phyloP scores from a whole-genome alignment of 306 rosid species.

The Albizia julibrissin region DNA sequence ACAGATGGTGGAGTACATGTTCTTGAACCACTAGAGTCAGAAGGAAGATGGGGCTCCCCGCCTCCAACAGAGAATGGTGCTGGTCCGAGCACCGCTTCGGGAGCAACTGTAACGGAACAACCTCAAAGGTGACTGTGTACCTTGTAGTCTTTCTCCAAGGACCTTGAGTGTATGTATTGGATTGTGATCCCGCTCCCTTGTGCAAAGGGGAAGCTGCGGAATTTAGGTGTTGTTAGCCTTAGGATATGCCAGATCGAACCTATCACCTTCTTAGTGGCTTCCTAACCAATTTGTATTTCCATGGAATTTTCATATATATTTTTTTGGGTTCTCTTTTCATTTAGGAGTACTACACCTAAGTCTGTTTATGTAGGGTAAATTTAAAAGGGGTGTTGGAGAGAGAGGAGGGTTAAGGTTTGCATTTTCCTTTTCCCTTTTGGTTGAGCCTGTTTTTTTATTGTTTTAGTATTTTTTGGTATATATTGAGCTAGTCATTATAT shows the following conservation, averaged over 20 bases:
- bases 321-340: constrained; percentile 3
- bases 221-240: constrained; percentile 53
- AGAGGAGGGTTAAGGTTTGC: constrained; percentile 40
- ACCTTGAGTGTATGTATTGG: constrained; percentile 46
- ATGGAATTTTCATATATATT: constrained; percentile 32
- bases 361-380: constrained; percentile 36
- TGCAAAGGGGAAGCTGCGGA: constrained; percentile 64
- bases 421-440: constrained; percentile 19
- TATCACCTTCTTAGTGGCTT: constrained; percentile 53
- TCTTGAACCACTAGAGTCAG: constrained; percentile 88
- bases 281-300: constrained; percentile 38
- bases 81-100: constrained; percentile 77
- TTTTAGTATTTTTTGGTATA: constrained; percentile 5
- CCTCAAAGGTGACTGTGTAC: constrained; percentile 69
- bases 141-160: constrained; percentile 34
- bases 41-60: constrained; percentile 95
- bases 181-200: constrained; percentile 52
- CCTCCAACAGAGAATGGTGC: constrained; percentile 94
- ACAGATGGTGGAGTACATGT: constrained; percentile 90
- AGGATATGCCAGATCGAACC: constrained; percentile 55
- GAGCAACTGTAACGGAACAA: constrained; percentile 69
- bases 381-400: constrained; percentile 37
- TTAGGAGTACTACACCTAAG: constrained; percentile 42
- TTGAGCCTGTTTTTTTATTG: constrained; percentile 12
- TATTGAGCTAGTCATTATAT: constrained; percentile 45